Evolutionary conservation across 352 stramenopile genomes (phyloP).

Genomic region (Halophytophthora polymorphica): DNA sequence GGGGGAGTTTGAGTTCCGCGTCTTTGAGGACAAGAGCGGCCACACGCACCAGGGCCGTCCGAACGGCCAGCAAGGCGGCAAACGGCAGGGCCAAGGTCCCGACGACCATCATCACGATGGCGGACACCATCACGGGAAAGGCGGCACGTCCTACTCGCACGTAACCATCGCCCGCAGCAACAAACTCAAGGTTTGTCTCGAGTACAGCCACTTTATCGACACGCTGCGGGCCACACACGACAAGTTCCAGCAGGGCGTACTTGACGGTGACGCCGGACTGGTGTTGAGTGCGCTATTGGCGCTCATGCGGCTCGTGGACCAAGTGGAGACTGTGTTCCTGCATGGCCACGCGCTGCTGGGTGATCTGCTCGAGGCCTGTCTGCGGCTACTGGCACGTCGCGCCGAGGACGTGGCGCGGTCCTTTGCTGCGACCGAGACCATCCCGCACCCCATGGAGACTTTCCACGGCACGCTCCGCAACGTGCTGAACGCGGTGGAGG

Average conservation of each 20-base stretch:
- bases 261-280: slow-evolving; percentile 50
- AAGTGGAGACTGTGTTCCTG: slow-evolving; percentile 74
- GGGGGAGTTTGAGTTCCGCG: slow-evolving; percentile 81
- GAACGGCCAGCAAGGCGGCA: slow-evolving; percentile 14
- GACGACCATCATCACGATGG: slow-evolving; percentile 30
- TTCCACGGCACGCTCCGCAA: slow-evolving; percentile 77
- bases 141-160: slow-evolving; percentile 44
- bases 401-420: slow-evolving; percentile 33
- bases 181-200: slow-evolving; percentile 64
- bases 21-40: slow-evolving; percentile 68
- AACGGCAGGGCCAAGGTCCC: slow-evolving; percentile 13
- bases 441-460: slow-evolving; percentile 66
- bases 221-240: slow-evolving; percentile 57
- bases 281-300: slow-evolving; percentile 62
- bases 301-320: slow-evolving; percentile 64
- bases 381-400: slow-evolving; percentile 45
- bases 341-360: slow-evolving; percentile 60
- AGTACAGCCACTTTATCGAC: slow-evolving; percentile 81
- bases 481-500: slow-evolving; percentile 61
- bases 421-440: slow-evolving; percentile 56
- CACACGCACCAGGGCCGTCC: slow-evolving; percentile 18
- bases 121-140: slow-evolving; percentile 23
- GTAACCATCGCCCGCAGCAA: slow-evolving; percentile 71
- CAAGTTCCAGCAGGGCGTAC: slow-evolving; percentile 56
- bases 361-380: slow-evolving; percentile 52